Evolutionary conservation across 129 eudicot genomes (phyloP), one percentile per base, ranked within the genome.

Genomic region (Cynara cardunculus): DNA sequence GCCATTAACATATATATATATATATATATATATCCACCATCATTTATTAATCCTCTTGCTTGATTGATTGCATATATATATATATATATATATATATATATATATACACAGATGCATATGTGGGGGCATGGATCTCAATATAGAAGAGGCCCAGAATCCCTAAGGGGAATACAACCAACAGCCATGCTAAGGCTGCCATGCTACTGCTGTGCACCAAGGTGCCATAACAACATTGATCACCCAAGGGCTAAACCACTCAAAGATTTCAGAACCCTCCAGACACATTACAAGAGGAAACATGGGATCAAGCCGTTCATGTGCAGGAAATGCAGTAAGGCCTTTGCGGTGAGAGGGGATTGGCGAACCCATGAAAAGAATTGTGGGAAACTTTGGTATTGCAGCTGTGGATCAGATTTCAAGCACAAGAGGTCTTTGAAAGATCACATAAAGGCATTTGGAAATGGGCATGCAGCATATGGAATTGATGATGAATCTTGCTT

Each of bases 61-160:
- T 44, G 30, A 28, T 19, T 13, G 61, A 46, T 69, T 69, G 9
- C 76, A 41, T 79, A 69, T 44, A 69, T 32, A 5, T 34, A 34
- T 34, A 32, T 32, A 32, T 32, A 32, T 32, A 32, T 32, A 32
- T 32, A 27, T 30, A 30, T 30, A 32, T 34, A 19, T 34, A 16
- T 25, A 8, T 12, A 31, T 14, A 21, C 65, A 25, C 85, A 93
- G 97, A 93, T 93, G 98, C 98, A 93, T 84, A 93, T 93, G 98
- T 93, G 98, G 98, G 98, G 98, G 37, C 98, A 93, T 88, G 98
- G 98, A 83, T 93, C 98, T 59, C 94, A 93, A 72, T 93, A 93
- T 69, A 89, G 98, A 76, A 93, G 89, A 87, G 97, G 97, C 0
- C 96, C 97, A 27, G 96, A 93, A 80, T 91, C 98, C 10, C 78